Base-by-base conservation (phyloP, 495 filamentous ascomycete genomes). In the Neurospora sp. region DNA sequence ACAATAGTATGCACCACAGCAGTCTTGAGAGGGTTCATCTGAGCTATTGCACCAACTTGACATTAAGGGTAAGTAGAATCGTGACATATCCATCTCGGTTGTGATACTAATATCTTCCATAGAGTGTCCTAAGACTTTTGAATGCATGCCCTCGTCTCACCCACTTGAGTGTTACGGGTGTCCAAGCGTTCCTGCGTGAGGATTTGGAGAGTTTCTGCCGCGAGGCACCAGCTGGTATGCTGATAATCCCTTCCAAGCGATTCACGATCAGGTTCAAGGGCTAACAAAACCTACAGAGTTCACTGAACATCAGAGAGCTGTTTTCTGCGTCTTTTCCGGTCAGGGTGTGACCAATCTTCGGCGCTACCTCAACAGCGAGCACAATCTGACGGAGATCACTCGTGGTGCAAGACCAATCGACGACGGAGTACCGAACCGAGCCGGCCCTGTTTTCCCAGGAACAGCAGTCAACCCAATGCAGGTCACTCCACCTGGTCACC, bases 261-360 rank as follows among this genome's bases (percentile, higher is more conserved):
- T 5, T 5, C 40, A 27, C 45, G 59, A 12, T 9, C 1, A 35
- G 12, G 48, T 35, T 12, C n/a, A 59, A 71, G 59, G 42, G 74
- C 82, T 85, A 77, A 84, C 71, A 17, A 10, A 42, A n/a, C 65
- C 8, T 70, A 31, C 69, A 90, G 96, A 98, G 82, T 99, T 99
- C 78, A 98, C 94, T 40, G 90, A 95, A 8, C 94, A 97, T 77
- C 96, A 99, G 79, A 90, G 96, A 71, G 90, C 92, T 9, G 93
- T 98, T 27, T 99, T 96, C 80, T 99, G 96, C 79, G 96, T 99
- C 53, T 99, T 98, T 81, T 97, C 94, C 20, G 96, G 96, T 10
- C 84, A 88, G 42, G 94, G 94, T 27, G 96, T 99, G 38, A 84
- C 84, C 40, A 85, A 86, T 68, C 87, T 99, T 5, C 93, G 96